Evolutionary conservation across 2,329 filamentous ascomycete genomes (phyloP), one percentile per base, ranked within the genome.

Genomic region (Thermothelomyces thermophilus): DNA sequence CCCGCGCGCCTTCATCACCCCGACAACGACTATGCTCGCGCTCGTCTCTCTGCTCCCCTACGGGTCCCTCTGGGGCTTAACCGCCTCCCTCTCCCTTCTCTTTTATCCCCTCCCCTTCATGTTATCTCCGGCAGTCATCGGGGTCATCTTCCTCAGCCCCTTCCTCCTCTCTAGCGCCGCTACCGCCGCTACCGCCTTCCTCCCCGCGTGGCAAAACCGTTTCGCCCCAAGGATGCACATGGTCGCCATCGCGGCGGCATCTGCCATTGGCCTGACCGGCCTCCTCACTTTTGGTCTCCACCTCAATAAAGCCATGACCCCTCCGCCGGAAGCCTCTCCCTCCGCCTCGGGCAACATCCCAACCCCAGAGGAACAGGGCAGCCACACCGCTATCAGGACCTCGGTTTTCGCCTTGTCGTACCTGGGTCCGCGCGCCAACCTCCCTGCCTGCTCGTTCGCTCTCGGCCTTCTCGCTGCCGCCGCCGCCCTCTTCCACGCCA

Each of bases 401-500:
- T 55, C 59, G 6, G 52, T 63, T 11, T 67, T 65, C 54, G 58
- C 61, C 17, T 56, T 61, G 3, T 53, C 60, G 26, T 59, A 61
- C 51, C 55, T 61, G 14, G 55, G 56, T 11, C 47, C 60, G 5
- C 57, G 60, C 30, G 65, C 66, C 41, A 68, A 62, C 52, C 67
- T 75, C 39, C 66, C 72, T 0, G 66, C 70, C 3, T 50, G 74
- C 2, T 72, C 71, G 11, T 63, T 77, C 34, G 63, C 74, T 3
- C 66, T 78, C 0, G 75, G 70, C 8, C 64, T 77, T 8, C 62
- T 77, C 0, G 73, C 73, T 0, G 68, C 68, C 0, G 74, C 73
- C 17, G 62, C 63, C 0, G 60, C 67, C 22, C 56, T 66, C 2
- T 63, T 77, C 5, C 70, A 74, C 46, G 64, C 66, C 2, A 67